Evolutionary conservation across 2,329 filamentous ascomycete species (phyloP), one percentile per base, ranked within the genome.

Genomic region (Nannizzia gypsea): DNA sequence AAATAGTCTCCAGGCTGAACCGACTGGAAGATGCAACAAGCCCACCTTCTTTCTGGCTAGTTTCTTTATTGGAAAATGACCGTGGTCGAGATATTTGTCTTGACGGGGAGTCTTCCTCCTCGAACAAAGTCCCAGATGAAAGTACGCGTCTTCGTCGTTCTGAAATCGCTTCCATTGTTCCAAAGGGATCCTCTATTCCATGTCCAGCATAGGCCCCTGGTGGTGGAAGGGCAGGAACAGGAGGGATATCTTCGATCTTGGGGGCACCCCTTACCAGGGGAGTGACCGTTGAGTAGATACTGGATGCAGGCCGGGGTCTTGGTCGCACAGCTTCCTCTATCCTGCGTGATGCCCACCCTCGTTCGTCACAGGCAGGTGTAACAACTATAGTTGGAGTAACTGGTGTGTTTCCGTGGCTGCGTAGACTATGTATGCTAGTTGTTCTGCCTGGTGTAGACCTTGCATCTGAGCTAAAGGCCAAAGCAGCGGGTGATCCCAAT

Each of bases 331-430:
- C 63, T 31, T 67, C 67, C 9, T 69, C 61, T 15, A 64, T 42
- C 48, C 57, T 42, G 46, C 57, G 57, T 9, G 63, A 64, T 20
- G 67, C 65, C 75, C 74, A 76, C 1, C 68, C 69, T 3, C 67
- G 67, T 46, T 72, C 69, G 24, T 76, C 73, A 42, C 69, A 68
- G 8, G 76, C 76, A 3, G 77, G 75, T 0, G 77, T 79, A 15
- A 79, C 68, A 15, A 78, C 65, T 48, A 78, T 78, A 0, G 73
- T 72, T 3, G 76, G 76, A 1, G 76, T 78, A 17, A 70, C 67
- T 1, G 76, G 74, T 2, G 74, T 74, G 22, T 52, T 52, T 11
- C 65, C 64, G 59, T 68, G 67, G 28, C 66, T 68, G 58, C 57
- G 61, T 61, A 56, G 59, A 4, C 5, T 66, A 64, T 28, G 67